Base-by-base conservation (phyloP, 805 yeast genomes). In the Kazachstania martiniae region DNA sequence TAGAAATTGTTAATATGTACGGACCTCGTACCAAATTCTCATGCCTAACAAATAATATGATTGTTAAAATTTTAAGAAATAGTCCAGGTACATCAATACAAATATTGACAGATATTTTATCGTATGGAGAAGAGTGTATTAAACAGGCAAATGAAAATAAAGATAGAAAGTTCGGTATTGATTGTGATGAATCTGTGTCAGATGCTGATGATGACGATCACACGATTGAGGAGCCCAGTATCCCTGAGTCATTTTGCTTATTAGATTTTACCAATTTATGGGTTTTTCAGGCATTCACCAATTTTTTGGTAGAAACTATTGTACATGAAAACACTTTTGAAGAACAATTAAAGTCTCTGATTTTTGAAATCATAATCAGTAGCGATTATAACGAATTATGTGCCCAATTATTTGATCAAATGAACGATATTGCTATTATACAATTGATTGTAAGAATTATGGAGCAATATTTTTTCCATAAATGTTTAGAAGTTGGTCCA, bases 191-290 rank as follows among this genome's bases (percentile, higher is more conserved):
- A 8, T 30, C 5, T 12, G 25, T 23, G 13, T 9, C 8, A 9
- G 12, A 23, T 23, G 25, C 13, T 23, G 8, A 23, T 9, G 25
- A 23, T 23, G 12, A 22, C 26, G 32, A 24, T n/a, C 26, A 31
- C 3, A 38, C 31, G 12, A 29, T 29, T 8, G 44, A 39, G 6
- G 46, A 38, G 17, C 9, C 21, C 3, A 30, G 29, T 4, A 27
- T 33, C 4, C 19, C 35, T 7, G 44, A 39, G 3, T 23, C 40
- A 15, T 50, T 39, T 29, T 26, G 32, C 8, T 34, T 33, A 17
- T 39, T 53, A 27, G 53, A 54, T 32, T 56, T 56, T 33, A 40
- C 53, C 7, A 56, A 53, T 33, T 25, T 51, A 15, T 51, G 58
- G 58, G 35, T 52, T 7, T 53, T 53, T 31, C 56, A 54, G 31